A percentile compares a stretch with the other conserved stretches of the same genome.
Evolutionary conservation across 345 rosid species (phyloP).

Genomic region (Viola odorata): DNA sequence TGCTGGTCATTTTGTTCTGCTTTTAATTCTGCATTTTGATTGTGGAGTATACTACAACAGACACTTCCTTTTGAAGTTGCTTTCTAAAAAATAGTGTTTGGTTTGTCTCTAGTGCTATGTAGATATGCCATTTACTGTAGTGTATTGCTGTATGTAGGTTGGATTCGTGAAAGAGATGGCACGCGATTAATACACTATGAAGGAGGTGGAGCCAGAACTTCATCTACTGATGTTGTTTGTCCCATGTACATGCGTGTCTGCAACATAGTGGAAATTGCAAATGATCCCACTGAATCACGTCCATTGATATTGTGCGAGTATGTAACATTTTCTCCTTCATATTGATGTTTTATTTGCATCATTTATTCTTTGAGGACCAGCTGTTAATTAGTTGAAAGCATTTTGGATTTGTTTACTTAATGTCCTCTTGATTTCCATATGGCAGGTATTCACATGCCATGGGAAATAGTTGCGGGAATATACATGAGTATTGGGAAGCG

Average conservation of each 20-base stretch:
- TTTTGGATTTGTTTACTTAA: conserved; percentile 16
- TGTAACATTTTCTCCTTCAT: conserved; percentile 24
- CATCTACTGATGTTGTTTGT: conserved; percentile 86
- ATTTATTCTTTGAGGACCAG: neutral
- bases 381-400: neutral
- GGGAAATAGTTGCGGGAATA: conserved; percentile 96
- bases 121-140: too few species aligned
- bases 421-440: conserved; percentile 16
- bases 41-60: too few species aligned
- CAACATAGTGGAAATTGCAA: conserved; percentile 92
- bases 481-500: conserved; percentile 89
- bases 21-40: too few species aligned
- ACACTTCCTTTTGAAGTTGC: too few species aligned
- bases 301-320: conserved; percentile 99
- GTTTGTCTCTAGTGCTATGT: too few species aligned
- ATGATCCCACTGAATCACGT: conserved; percentile 76
- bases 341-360: neutral
- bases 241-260: conserved; percentile 99
- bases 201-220: conserved; percentile 94
- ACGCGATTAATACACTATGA: conserved; percentile 84
- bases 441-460: conserved; percentile 95
- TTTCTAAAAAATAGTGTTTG: too few species aligned
- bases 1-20: too few species aligned
- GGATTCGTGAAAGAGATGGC: conserved; percentile 82
- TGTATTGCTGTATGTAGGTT: conserved; percentile 35